These are phyloP conservation scores for Bryum argenteum DNA, from an alignment of 225 moss, liverwort and hornwort genomes.

Conservation along the genomic window DNA sequence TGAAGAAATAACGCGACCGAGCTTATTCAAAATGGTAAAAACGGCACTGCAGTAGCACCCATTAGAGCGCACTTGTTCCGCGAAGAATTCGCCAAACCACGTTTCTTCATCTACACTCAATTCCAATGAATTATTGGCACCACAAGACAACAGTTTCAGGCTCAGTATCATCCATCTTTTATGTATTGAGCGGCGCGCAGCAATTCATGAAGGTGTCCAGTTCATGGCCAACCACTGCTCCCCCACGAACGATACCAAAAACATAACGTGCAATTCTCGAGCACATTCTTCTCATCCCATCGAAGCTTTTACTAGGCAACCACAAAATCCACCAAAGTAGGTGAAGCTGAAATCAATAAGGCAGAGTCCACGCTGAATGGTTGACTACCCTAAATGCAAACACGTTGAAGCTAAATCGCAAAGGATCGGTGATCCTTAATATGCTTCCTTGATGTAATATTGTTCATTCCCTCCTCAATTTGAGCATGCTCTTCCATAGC, in stretches of 20 bases:
- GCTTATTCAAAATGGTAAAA: slow-evolving; percentile 15
- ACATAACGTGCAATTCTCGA: background rate
- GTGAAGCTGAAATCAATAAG: slow-evolving; percentile 11
- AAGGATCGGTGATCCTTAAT: background rate
- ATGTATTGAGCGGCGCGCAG: background rate
- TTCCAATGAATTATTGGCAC: slow-evolving; percentile 17
- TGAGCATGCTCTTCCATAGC: slow-evolving; percentile 7
- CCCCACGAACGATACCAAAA: background rate
- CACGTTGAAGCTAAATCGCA: slow-evolving; percentile 5
- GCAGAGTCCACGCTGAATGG: slow-evolving; percentile 8
- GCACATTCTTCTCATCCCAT: background rate
- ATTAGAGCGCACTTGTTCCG: slow-evolving; percentile 2
- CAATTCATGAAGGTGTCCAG: slow-evolving; percentile 9
- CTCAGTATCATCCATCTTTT: background rate
- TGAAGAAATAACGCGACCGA: background rate
- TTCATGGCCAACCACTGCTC: slow-evolving; percentile 16
- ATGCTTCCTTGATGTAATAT: background rate
- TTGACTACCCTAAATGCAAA: slow-evolving; percentile 2
- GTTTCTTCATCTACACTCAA: slow-evolving; percentile 1
- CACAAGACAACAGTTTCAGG: slow-evolving; percentile 20
- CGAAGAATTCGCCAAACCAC: slow-evolving; percentile 14
- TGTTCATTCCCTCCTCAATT: slow-evolving; percentile 1
- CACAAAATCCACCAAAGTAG: slow-evolving; percentile 4
- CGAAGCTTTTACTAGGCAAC: background rate
- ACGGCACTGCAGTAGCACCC: background rate